These are phyloP conservation scores for Voacanga thouarsii DNA, from an alignment of 257 asterid genomes.

Conservation along the genomic window DNA sequence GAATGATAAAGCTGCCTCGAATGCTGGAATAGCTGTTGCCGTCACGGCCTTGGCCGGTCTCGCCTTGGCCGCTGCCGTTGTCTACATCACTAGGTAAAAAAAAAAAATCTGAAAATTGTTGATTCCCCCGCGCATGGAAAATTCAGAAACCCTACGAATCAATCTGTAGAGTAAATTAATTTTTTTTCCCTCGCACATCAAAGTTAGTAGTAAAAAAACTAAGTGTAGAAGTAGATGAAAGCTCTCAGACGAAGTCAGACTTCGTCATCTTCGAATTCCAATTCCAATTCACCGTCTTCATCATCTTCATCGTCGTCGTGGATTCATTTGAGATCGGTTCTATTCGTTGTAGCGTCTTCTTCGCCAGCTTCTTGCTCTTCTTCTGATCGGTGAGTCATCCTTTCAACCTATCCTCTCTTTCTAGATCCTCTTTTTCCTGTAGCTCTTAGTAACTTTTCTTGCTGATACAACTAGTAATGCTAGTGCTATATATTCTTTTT, in stretches of 20 bases:
- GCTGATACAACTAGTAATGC: neutral
- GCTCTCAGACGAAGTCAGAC: conserved; percentile 87
- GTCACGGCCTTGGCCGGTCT: conserved; percentile 77
- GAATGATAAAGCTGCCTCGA: conserved; percentile 40
- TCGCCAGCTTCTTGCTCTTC: conserved; percentile 76
- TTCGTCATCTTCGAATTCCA: conserved; percentile 73
- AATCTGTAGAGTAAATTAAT: conserved; percentile 10
- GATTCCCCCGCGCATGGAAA: conserved; percentile 11
- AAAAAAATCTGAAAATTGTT: conserved; percentile 5
- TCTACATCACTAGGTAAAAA: conserved; percentile 55
- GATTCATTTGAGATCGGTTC: conserved; percentile 94
- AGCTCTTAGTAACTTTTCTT: neutral
- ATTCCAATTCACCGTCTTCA: conserved; percentile 67
- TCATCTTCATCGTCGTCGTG: conserved; percentile 72
- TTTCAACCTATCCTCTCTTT: conserved; percentile 19
- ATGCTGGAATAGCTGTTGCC: conserved; percentile 56
- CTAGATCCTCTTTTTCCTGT: conserved; percentile 20
- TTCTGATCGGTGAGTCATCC: conserved; percentile 71
- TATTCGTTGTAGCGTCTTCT: conserved; percentile 75
- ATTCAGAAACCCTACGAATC: conserved; percentile 45
- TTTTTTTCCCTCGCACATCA: conserved; percentile 12
- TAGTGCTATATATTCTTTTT: neutral
- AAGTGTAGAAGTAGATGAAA: conserved; percentile 62
- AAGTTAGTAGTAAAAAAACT: conserved; percentile 6
- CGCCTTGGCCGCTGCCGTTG: conserved; percentile 72